Evolutionary conservation across 306 rosid species (phyloP), one percentile per base, ranked within the genome.

Genomic region (Vigna radiata): DNA sequence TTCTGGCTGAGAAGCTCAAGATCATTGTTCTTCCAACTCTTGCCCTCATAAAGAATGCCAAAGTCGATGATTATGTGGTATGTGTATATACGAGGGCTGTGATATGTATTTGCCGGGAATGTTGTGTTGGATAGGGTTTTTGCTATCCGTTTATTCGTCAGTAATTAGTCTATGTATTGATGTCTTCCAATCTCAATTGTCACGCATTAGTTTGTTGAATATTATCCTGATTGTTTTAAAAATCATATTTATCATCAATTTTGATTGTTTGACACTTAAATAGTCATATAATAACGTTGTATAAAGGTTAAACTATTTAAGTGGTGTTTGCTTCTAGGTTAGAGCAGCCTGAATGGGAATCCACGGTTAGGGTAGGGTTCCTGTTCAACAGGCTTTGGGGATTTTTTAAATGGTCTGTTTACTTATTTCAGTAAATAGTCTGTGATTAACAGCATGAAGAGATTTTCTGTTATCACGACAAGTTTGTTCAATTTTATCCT

Each of bases 31-130:
- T 95, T 78, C 99, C 99, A 9, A 95, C 97, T 23, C 80, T 95
- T 76, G 97, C 99, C 76, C 96, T 95, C 71, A 88, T 95, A 73
- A 95, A 95, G 86, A 92, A 90, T 61, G 87, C 98, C 60, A 95
- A 95, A 88, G 98, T 95, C 53, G 98, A 95, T 54, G 96, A 95
- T 79, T 95, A 95, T 76, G 97, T 90, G 99, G 99, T 95, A 87
- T 72, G 90, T 61, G 12, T 36, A 6, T 33, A 1, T 9, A 10
- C 36, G 36, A 78, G 75, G 46, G 44, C 19, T 6, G 2, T 41
- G 39, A 29, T 53, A 37, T 17, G 9, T 68, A 59, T 29, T 55
- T 64, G 39, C 21, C 52, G n/a, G 8, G 49, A 11, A 16, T 59
- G 54, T 27, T 79, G 12, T 58, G n/a, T 39, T 62, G 19, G 55